Base-by-base conservation (phyloP, 805 yeast genomes). In the Grigorovia transvaalensis region DNA sequence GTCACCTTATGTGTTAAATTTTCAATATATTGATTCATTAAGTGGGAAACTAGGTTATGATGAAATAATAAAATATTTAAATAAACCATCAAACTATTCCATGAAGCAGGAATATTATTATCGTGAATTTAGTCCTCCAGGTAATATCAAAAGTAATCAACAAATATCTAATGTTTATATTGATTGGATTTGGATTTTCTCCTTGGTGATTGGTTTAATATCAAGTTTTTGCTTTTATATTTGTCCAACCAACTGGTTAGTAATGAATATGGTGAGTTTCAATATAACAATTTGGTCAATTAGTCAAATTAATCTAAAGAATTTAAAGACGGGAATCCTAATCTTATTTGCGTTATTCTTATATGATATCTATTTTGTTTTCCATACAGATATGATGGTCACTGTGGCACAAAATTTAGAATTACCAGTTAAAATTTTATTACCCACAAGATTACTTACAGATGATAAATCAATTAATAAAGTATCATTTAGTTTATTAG, bases 351-450 rank as follows among this genome's bases (percentile, higher is more conserved):
- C 76, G 2, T 72, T 84, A 45, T 81, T 82, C 57, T 56, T 77
- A 44, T 84, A 83, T 62, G 89, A 84, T 61, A 72, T 81, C 44
- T 81, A 75, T 61, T 84, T 84, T 66, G 89, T 84, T 1, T 84
- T 82, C 64, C 78, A 75, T 4, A 74, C 85, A 0, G 72, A 75
- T 38, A 70, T 81, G 5, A 84, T 84, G 89, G 69, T 74, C 42
- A 71, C 78, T 1, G 88, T 82, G 18, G 88, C 88, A 7, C 72
- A 74, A 2, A 55, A 50, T 19, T 57, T 82, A 20, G 77, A 79
- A 3, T 68, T 78, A n/a, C 88, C 88, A 0, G 52, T 61, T 11
- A 60, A 64, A 49, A 44, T 64, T 2, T 48, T 52, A 35, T 19
- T 66, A 19, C 70, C 71, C 18, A 58, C 61, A 23, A 53, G 54